Base-by-base conservation (phyloP, 2,329 filamentous ascomycete genomes). In the Scedosporium apiospermum region DNA sequence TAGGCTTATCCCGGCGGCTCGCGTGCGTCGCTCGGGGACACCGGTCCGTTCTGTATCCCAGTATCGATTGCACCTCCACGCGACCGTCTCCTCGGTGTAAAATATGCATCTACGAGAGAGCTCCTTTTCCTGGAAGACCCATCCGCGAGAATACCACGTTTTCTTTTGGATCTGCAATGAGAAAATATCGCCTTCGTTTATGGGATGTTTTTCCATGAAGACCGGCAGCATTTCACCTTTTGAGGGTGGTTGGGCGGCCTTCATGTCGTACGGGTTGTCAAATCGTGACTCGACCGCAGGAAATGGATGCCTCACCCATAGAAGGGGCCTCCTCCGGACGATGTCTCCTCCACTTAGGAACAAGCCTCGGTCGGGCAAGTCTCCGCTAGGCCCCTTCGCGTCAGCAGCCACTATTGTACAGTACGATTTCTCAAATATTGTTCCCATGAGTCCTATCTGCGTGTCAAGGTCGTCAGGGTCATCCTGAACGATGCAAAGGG, bases 41-140 rank as follows among this genome's bases (percentile, higher is more conserved):
- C 30, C 57, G 30, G 30, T 34, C n/a, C 42, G 57, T 18, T 58
- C 57, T 38, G 26, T 41, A n/a, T 58, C 57, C 57, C 57, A 58
- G 27, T 58, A 58, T 38, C 57, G 57, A 27, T 30, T 38, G 58
- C 58, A 60, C 14, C 58, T 21, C 34, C 58, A 60, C 16, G 38
- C 30, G 4, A 59, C 2, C 41, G 21, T 49, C 38, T 60, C 58
- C 6, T 26, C 16, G 3, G 41, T 49, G 21, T 46, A 46, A 5
- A 49, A 60, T 18, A 76, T 71, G 10, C 73, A 69, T 5, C 73
- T 70, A 6, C 70, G 69, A 3, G 74, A 69, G 34, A 76, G 66
- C 4, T 75, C 67, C 7, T 73, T 73, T 63, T 76, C 73, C 63
- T 76, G 73, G 44, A 71, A 73, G 14, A 74, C 75, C 71, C 73